phyloP scores from a whole-genome alignment of 2,329 filamentous ascomycete species.

The Phyllosticta citrichinensis region DNA sequence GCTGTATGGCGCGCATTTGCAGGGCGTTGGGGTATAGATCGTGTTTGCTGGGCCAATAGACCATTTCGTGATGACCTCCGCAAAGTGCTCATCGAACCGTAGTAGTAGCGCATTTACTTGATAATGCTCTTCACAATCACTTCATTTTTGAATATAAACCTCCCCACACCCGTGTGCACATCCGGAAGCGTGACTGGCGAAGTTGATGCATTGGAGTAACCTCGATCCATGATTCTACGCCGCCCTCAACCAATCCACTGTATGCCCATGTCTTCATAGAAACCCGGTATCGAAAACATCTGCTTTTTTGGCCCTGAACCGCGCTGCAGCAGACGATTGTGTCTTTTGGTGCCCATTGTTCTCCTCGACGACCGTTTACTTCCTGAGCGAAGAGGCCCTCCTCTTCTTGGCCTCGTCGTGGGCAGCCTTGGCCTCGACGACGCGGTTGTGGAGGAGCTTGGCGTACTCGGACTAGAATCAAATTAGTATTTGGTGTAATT shows the following conservation, averaged over 20 bases:
- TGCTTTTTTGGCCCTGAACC: conserved; percentile 8
- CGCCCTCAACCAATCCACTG: conserved; percentile 10
- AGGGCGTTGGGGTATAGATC: conserved; percentile 7
- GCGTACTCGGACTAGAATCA: conserved; percentile 79
- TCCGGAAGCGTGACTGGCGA: not conserved
- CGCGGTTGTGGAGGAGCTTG: conserved; percentile 91
- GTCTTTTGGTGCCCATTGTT: not conserved
- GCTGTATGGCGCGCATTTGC: conserved; percentile 1
- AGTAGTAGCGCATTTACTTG: not conserved
- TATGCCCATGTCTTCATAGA: conserved; percentile 11
- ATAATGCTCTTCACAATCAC: not conserved
- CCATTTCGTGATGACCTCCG: not conserved
- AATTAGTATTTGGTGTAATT: conserved; percentile 26
- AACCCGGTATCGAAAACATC: conserved; percentile 10
- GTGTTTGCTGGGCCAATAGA: not conserved
- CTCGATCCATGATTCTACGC: conserved; percentile 11
- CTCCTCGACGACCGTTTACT: conserved; percentile 39
- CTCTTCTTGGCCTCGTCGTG: conserved; percentile 95
- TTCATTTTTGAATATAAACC: not conserved
- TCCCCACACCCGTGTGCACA: not conserved
- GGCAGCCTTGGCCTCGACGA: conserved; percentile 88
- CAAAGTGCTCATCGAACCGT: not conserved
- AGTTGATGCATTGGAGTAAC: conserved; percentile 10
- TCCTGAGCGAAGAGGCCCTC: conserved; percentile 89
- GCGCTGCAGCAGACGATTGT: not conserved